phyloP scores from a whole-genome alignment of 2,329 filamentous ascomycete genomes.

The Alternaria rosae region DNA sequence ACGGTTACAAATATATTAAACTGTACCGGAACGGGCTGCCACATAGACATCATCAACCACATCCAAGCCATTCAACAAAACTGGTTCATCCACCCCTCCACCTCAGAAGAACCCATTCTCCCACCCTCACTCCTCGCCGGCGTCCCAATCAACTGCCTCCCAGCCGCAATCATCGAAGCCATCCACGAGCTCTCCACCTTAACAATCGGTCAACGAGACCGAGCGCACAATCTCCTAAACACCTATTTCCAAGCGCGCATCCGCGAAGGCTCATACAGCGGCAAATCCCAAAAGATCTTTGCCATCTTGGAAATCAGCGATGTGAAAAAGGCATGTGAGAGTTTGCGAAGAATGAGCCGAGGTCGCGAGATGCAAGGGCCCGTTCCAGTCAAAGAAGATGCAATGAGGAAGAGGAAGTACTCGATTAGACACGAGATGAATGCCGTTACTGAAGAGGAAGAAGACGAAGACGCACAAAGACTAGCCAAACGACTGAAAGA shows the following conservation, averaged over 20 bases:
- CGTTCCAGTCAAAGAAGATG: not conserved
- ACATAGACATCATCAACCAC: not conserved
- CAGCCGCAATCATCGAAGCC: conserved; percentile 3
- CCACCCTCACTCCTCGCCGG: not conserved
- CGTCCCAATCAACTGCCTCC: not conserved
- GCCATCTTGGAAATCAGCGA: conserved; percentile 14
- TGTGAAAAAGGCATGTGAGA: conserved; percentile 21
- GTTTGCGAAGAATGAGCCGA: conserved; percentile 14
- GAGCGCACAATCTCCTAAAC: conserved; percentile 17
- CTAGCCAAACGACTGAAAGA: not conserved
- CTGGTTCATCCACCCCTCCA: not conserved
- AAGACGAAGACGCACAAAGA: not conserved
- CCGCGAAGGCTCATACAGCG: conserved; percentile 3
- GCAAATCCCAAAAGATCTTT: not conserved
- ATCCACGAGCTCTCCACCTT: conserved; percentile 14
- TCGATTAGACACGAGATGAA: not conserved
- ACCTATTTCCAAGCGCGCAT: conserved; percentile 22
- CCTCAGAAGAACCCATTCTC: not conserved
- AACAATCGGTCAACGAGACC: conserved; percentile 15
- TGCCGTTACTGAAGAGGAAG: not conserved
- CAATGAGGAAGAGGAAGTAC: conserved; percentile 10
- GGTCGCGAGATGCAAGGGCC: conserved; percentile 6
- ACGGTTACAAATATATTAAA: not conserved
- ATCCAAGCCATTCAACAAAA: conserved; percentile 9
- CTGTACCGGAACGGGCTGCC: not conserved